These are phyloP conservation scores for Yarrowia hollandica DNA, from an alignment of 805 yeast species.

Conservation along the genomic window DNA sequence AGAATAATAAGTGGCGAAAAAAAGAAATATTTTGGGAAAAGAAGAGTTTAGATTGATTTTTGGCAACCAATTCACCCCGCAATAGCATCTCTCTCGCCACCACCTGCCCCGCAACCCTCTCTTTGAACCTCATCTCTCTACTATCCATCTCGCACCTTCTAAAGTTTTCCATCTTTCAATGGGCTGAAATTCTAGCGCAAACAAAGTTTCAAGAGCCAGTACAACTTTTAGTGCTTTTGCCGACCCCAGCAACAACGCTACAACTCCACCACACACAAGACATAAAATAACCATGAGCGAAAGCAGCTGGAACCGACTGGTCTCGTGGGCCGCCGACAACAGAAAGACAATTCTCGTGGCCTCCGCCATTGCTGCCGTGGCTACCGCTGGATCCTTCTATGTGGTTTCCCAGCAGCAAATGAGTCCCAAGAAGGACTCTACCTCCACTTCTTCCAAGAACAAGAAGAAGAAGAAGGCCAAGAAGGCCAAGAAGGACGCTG, in stretches of 20 bases:
- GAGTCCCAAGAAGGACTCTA: slow-evolving; percentile 42
- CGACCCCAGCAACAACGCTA: not conserved
- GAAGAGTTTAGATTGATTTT: no score
- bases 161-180: slow-evolving; percentile 17
- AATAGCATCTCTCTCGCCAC: no score
- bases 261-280: not conserved
- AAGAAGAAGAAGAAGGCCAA: slow-evolving; percentile 41
- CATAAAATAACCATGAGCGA: slow-evolving; percentile 1
- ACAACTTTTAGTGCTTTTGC: not conserved
- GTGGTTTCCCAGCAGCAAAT: slow-evolving; percentile 48
- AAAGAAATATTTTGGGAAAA: no score
- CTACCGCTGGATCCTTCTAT: slow-evolving; percentile 29
- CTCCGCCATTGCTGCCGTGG: slow-evolving; percentile 18
- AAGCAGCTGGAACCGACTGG: slow-evolving; percentile 28
- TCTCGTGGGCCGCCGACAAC: slow-evolving; percentile 28
- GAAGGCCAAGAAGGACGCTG: slow-evolving; percentile 32
- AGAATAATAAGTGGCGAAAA: no score
- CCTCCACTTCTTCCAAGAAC: slow-evolving; percentile 50
- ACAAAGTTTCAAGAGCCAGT: slow-evolving; percentile 11
- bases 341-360: slow-evolving; percentile 16
- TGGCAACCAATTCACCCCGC: no score
- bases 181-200: not conserved
- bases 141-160: not conserved
- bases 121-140: no score
- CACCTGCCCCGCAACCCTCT: not conserved